Percentiles rank a stretch among this genome's conserved stretches.
These are phyloP conservation scores for Rosa lucieae DNA, from an alignment of 306 rosid genomes.

Conservation along the genomic window DNA sequence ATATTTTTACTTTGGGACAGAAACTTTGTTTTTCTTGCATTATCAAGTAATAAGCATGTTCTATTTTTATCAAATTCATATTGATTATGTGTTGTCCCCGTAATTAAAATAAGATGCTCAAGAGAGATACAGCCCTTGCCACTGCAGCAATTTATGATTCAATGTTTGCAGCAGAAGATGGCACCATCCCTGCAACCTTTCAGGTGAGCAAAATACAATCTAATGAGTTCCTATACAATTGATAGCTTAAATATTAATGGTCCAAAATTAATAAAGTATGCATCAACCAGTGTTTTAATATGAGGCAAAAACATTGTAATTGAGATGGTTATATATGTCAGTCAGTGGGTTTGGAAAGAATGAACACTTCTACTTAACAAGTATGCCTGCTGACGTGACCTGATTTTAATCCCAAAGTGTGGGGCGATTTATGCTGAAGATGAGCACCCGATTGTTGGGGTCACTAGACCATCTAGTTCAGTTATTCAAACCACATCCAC, in stretches of 20 bases:
- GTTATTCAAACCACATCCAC: not conserved
- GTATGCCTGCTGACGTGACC: not conserved
- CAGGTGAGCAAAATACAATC: constrained; percentile 52
- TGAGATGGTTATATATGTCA: not conserved
- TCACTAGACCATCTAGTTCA: not conserved
- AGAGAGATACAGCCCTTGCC: constrained; percentile 86
- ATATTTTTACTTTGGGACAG: constrained; percentile 5
- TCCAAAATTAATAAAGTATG: not conserved
- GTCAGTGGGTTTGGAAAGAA: not conserved
- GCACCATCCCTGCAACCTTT: constrained; percentile 91
- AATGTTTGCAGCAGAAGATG: constrained; percentile 91
- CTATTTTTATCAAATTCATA: constrained; percentile 14
- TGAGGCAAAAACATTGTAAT: not conserved
- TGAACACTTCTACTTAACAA: not conserved
- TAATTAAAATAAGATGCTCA: constrained; percentile 54
- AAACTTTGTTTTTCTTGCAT: not conserved
- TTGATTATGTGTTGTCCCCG: constrained; percentile 11
- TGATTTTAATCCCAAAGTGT: not conserved
- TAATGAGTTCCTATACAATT: constrained; percentile 5
- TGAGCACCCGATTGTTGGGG: not conserved
- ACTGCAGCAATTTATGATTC: constrained; percentile 94
- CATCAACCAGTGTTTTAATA: not conserved
- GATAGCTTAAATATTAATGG: not conserved
- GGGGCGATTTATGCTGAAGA: not conserved
- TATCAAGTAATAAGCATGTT: constrained; percentile 1